Conservation (phyloP, 2,329 filamentous ascomycete genomes). For the Aspergillus calidoustus region DNA sequence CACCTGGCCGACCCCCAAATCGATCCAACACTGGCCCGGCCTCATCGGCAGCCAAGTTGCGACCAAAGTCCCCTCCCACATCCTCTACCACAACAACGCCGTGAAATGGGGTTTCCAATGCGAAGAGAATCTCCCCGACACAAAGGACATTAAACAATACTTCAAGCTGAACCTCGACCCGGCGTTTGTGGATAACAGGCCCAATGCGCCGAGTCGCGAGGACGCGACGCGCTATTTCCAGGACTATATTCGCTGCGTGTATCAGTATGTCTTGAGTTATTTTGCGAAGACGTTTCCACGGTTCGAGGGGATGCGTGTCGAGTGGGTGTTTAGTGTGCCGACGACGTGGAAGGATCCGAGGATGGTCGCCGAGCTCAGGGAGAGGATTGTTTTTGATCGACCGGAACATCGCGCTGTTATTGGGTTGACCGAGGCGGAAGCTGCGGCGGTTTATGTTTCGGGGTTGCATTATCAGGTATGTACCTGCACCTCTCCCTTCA, state of each 20-base stretch:
- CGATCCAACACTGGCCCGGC: slow-evolving; percentile 42
- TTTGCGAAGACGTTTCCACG: slow-evolving; percentile 32
- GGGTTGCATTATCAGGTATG: slow-evolving; percentile 33
- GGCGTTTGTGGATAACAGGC: slow-evolving; percentile 31
- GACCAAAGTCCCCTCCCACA: slow-evolving; percentile 40
- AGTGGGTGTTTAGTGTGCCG: slow-evolving; percentile 49
- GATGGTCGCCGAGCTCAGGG: slow-evolving; percentile 41
- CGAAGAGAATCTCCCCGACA: slow-evolving; percentile 36
- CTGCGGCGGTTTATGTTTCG: slow-evolving; percentile 56
- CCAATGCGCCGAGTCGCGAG: slow-evolving; percentile 24
- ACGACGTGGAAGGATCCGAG: slow-evolving; percentile 47
- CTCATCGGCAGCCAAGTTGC: slow-evolving; percentile 34
- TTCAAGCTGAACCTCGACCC: slow-evolving; percentile 46
- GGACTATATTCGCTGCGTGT: slow-evolving; percentile 42
- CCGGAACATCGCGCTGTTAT: slow-evolving; percentile 47
- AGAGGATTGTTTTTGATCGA: slow-evolving; percentile 35
- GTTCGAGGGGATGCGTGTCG: slow-evolving; percentile 35
- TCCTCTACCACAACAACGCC: slow-evolving; percentile 30
- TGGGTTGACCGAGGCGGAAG: slow-evolving; percentile 59
- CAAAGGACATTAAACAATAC: slow-evolving; percentile 34
- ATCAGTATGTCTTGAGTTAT: slow-evolving; percentile 35
- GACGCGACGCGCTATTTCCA: slow-evolving; percentile 34
- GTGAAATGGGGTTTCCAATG: slow-evolving; percentile 42
- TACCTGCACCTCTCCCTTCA: background rate
- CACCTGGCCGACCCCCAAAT: slow-evolving; percentile 38